Percentiles rank a stretch among this genome's conserved stretches.
Conservation (phyloP, 192 early-diverging fungal genomes). For the Gorgonomyces haynaldii region DNA sequence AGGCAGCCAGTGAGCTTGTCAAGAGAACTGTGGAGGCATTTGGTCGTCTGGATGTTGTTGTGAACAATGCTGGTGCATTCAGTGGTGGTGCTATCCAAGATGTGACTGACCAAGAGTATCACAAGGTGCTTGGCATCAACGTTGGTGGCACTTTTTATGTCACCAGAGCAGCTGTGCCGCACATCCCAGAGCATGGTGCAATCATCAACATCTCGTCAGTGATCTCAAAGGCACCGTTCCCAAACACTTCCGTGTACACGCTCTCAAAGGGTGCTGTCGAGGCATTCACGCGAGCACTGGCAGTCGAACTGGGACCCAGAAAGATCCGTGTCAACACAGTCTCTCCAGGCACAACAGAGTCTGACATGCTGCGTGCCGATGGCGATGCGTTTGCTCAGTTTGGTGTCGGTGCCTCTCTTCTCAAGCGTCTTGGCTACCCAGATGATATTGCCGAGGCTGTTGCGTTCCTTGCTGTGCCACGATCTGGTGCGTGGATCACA, state of each 20-base stretch:
- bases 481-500: conserved; percentile 1
- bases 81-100: background rate
- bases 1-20: conserved; percentile 11
- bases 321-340: conserved; percentile 24
- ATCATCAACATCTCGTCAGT: conserved; percentile 13
- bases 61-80: conserved; percentile 29
- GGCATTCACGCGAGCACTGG: conserved; percentile 18
- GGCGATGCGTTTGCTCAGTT: conserved; percentile 1
- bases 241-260: conserved; percentile 14
- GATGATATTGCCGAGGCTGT: conserved; percentile 20
- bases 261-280: conserved; percentile 21
- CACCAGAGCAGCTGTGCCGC: background rate
- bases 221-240: conserved; percentile 1
- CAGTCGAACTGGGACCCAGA: conserved; percentile 20
- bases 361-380: conserved; percentile 8
- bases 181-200: conserved; percentile 2
- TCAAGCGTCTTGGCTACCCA: conserved; percentile 19
- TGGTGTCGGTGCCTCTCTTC: background rate
- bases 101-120: background rate
- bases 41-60: conserved; percentile 26
- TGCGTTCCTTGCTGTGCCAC: conserved; percentile 12
- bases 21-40: conserved; percentile 16
- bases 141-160: background rate
- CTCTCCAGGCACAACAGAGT: conserved; percentile 15
- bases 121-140: background rate